Percentiles rank a stretch among this genome's conserved stretches.
Conservation (phyloP, 129 eudicot species). For the Artemisia annua region DNA sequence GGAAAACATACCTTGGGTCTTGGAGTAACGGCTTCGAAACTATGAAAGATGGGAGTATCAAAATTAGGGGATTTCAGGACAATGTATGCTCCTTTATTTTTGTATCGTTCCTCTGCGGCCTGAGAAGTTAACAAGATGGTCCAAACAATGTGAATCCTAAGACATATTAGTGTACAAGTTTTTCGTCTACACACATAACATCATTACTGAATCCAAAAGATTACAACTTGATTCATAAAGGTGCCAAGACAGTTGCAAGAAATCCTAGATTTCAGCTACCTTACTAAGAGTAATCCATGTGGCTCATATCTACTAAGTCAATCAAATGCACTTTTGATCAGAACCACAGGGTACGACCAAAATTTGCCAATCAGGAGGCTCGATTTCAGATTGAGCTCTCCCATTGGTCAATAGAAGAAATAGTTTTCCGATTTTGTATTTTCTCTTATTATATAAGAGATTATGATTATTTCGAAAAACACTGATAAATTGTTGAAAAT, state of each 20-base stretch:
- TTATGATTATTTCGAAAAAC: too few species aligned
- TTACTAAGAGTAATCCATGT: not conserved
- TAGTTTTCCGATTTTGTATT: too few species aligned
- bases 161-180: conserved; percentile 5
- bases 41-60: conserved; percentile 68
- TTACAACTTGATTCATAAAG: not conserved
- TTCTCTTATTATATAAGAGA: too few species aligned
- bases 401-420: too few species aligned
- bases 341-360: too few species aligned
- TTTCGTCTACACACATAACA: not conserved
- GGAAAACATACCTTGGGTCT: conserved; percentile 78
- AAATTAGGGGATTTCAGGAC: conserved; percentile 76
- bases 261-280: not conserved
- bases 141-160: conserved; percentile 5
- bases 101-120: conserved; percentile 79
- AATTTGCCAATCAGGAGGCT: too few species aligned
- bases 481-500: too few species aligned
- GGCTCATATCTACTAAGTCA: not conserved
- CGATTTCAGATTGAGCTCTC: too few species aligned
- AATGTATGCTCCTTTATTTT: conserved; percentile 89
- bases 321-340: too few species aligned
- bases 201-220: not conserved
- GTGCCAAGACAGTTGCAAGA: not conserved
- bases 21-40: conserved; percentile 85
- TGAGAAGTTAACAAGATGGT: conserved; percentile 35